phyloP scores from a whole-genome alignment of 345 rosid species.

The Alliaria petiolata region DNA sequence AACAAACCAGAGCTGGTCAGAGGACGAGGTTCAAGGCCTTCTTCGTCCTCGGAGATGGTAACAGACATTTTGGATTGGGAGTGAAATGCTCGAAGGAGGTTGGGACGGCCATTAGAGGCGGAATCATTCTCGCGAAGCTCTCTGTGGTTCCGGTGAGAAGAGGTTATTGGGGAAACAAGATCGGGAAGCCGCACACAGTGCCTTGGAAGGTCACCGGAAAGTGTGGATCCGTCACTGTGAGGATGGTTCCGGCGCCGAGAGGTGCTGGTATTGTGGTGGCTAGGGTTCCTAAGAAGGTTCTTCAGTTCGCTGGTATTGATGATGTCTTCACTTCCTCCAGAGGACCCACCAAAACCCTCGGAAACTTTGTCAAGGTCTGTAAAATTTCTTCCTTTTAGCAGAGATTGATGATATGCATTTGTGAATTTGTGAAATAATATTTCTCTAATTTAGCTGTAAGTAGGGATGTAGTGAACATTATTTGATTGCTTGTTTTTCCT shows the following conservation, averaged over 20 bases:
- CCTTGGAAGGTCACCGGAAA: conserved; percentile 79
- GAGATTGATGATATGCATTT: no score
- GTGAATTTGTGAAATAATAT: no score
- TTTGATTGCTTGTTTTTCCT: neutral
- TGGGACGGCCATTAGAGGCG: conserved; percentile 69
- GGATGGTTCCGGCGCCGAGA: conserved; percentile 79
- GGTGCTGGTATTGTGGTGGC: conserved; percentile 80
- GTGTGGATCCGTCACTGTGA: conserved; percentile 66
- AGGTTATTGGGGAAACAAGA: conserved; percentile 83
- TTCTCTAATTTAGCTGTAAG: no score
- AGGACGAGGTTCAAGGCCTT: conserved; percentile 76
- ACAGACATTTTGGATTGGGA: conserved; percentile 70
- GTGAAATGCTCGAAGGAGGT: conserved; percentile 77
- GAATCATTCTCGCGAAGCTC: conserved; percentile 59
- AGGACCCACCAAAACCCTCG: conserved; percentile 67
- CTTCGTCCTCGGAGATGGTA: conserved; percentile 57
- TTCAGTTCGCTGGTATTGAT: no score
- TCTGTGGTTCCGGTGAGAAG: conserved; percentile 69
- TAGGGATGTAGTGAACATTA: no score
- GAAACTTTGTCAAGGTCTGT: conserved; percentile 63
- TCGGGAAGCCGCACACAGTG: conserved; percentile 68
- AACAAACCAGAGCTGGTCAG: conserved; percentile 79
- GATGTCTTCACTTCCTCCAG: conserved; percentile 37
- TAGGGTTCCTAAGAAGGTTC: conserved; percentile 34
- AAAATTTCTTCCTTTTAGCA: neutral